Conservation (phyloP, 768 basidiomycete genomes). For the Lactarius pseudohatsudake region DNA sequence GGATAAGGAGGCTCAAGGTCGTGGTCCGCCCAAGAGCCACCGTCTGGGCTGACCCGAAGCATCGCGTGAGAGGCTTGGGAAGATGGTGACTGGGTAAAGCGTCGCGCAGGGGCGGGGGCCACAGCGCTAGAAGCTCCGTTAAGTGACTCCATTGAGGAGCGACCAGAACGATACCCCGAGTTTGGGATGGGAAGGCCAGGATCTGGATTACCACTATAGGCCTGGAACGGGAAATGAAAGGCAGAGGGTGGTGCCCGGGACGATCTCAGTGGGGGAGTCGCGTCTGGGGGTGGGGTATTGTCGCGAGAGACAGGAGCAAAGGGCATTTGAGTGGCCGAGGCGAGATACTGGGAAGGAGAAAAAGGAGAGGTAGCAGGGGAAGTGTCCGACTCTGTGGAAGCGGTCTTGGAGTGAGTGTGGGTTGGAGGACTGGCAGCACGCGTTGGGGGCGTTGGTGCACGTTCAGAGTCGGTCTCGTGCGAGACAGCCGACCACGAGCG, state of each 20-base stretch:
- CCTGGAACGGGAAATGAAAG: conserved; percentile 54
- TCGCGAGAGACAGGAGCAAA: conserved; percentile 26
- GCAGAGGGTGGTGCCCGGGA: conserved; percentile 42
- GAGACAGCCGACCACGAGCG: conserved; percentile 28
- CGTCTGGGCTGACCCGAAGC: conserved; percentile 33
- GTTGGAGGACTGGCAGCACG: conserved; percentile 29
- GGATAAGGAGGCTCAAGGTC: conserved; percentile 24
- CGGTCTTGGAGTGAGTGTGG: conserved; percentile 9
- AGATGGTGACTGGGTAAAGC: conserved; percentile 31
- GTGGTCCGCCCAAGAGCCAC: conserved; percentile 18
- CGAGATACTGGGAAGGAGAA: conserved; percentile 13
- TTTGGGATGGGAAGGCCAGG: conserved; percentile 47
- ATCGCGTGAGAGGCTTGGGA: conserved; percentile 32
- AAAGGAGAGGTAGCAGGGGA: conserved; percentile 8
- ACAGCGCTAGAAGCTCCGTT: conserved; percentile 22
- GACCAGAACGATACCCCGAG: conserved; percentile 36
- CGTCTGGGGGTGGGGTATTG: conserved; percentile 27
- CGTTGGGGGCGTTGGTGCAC: conserved; percentile 31
- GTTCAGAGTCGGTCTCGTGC: conserved; percentile 37
- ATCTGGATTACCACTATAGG: conserved; percentile 66
- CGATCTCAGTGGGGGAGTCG: conserved; percentile 9
- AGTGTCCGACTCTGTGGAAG: conserved; percentile 15
- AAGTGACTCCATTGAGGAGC: conserved; percentile 44
- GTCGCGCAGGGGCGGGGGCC: conserved; percentile 23
- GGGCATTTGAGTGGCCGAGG: conserved; percentile 8